Base-by-base conservation (phyloP, 2,329 filamentous ascomycete species). In the Fusarium caatingaense region DNA sequence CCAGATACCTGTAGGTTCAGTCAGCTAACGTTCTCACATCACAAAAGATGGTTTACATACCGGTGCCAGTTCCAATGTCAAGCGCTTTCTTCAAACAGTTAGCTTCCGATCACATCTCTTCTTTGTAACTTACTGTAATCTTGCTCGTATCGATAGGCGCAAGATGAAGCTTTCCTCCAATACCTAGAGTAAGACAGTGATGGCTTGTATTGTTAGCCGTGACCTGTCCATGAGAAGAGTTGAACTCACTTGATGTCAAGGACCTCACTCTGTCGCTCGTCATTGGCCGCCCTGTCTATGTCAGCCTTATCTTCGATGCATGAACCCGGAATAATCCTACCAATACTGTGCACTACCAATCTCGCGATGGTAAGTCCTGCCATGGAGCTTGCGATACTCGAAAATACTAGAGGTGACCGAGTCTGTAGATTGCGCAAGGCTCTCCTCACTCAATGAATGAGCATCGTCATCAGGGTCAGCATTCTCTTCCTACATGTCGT, bases 351-450 rank as follows among this genome's bases (percentile, higher is more conserved):
- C 60, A n/a, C 21, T 64, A 0, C 60, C 60, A 11, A 64, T 64
- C 4, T 64, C 60, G 0, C 49, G 37, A 57, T 64, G 60, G n/a
- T 64, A 64, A 4, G 60, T 64, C 8, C 60, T 56, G 4, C 60
- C 60, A 27, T 64, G 60, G 3, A 64, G 37, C n/a, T 64, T 64
- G 18, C 60, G 60, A 9, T 64, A 64, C 21, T 64, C 60, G 7
- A 57, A 64, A 6, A 64, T 64, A 16, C 59, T 64, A 12, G 60
- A 64, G 4, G 37, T 45, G 1, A 64, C 28, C 4, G 60, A 64
- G 18, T 63, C 60, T 18, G 60, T 64, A 2, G 60, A 64, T 15
- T 50, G 56, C 3, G 45, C 15, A 3, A 64, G 28, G 7, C 60
- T 64, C 4, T 64, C 27, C 3, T 30, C 49, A 4, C 42, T 57